Evolutionary conservation across 208 protist species (phyloP), one percentile per base, ranked within the genome.

Genomic region (Naegleria lovaniensis): DNA sequence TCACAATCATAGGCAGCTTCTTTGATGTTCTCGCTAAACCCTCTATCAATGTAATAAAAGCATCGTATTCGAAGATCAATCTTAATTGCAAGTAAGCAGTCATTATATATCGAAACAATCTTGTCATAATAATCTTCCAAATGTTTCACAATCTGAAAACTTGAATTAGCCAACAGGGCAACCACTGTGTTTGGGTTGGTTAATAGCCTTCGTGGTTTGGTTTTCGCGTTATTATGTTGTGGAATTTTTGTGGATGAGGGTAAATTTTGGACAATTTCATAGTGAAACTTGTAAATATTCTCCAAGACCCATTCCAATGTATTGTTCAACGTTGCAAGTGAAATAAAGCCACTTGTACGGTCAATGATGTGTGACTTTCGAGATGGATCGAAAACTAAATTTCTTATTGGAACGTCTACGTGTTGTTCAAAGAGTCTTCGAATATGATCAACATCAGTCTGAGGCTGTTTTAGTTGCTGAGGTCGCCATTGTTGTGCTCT

Each of bases 301-400:
- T 67, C 55, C 55, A 67, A 67, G 19, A 89, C 22, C 85, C 85
- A 89, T 29, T 89, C 85, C 5, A 89, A 41, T 5, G 85, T 55
- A 89, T 67, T n/a, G 39, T 89, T 58, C 0, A 89, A 41, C 3
- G 39, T 40, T 22, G 48, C 4, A 41, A 89, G 41, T 22, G 41
- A 39, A 11, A 89, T 67, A 1, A 67, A 67, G 15, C n/a, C 22
- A 39, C 11, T 40, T 19, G n/a, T 25, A 19, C 33, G 5, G 67
- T 59, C n/a, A 25, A 86, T 51, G 2, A 86, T 33, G 4, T 22
- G 39, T 6, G 19, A 7, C 48, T 38, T 87, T n/a, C 9, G 13
- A 16, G 39, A 33, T 16, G 9, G 13, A 87, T 87, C 40, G 33
- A 36, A 48, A 25, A 7, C 5, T 52, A 39, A 52, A 33, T 85